Base-by-base conservation (phyloP, 345 rosid species). In the Eucalyptus marginata region DNA sequence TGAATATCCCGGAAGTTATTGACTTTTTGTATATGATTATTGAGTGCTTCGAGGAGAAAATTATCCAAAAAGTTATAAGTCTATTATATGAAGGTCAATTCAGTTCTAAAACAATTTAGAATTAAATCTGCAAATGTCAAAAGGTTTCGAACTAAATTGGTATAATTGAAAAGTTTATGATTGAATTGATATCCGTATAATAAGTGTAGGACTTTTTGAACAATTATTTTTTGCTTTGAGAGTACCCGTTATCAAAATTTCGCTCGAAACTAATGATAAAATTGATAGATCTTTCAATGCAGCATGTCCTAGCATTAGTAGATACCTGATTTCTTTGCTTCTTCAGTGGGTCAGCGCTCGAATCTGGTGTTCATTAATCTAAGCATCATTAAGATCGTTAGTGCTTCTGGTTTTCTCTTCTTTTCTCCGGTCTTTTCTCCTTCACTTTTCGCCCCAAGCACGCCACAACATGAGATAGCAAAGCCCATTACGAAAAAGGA, bases 71-170 rank as follows among this genome's bases (percentile, higher is more conserved):
- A 56, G 0, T 56, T 13, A 22, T 56, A 56, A 56, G 10, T 56
- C 1, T 56, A 56, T 56, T 56, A 24, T 56, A 56, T 56, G 29
- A 24, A 56, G 3, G 12, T 0, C 62, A 56, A 24, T 24, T 24
- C 5, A 9, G 8, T 56, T 22, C 29, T 56, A 56, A 56, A 56
- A 22, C 10, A 52, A 52, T 52, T 52, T 18, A 52, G 0, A 10
- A 18, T 52, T 52, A 52, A 18, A 52, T 52, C 0, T 52, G 2
- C 4, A 52, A 52, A 18, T 56, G 12, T 56, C 62, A 22, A 56
- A 56, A 56, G 5, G 27, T 56, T 0, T 5, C 2, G 0, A 3
- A 56, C 62, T 56, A 56, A 56, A 56, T 56, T 56, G 6, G 1
- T 56, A 24, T 56, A 56, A 24, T 56, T 56, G 27, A 24, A 22